Evolutionary conservation across 176 grass and related monocot genomes (phyloP).

Genomic region (Avena atlantica): DNA sequence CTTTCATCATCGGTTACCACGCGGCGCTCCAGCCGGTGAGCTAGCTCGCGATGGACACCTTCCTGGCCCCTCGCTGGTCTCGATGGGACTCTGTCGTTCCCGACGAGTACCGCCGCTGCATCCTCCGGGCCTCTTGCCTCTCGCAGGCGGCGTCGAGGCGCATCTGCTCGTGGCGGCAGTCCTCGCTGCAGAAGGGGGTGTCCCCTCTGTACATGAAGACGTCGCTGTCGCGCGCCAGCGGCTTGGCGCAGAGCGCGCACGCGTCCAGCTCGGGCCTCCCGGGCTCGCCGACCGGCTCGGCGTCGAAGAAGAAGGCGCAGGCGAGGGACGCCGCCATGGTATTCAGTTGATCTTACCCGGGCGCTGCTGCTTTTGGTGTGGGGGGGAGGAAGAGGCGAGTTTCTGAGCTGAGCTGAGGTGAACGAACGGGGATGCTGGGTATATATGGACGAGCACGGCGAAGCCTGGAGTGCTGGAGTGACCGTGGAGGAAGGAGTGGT

Average conservation of each 20-base stretch:
- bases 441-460: slow-evolving; percentile 24
- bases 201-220: slow-evolving; percentile 78
- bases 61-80: background rate
- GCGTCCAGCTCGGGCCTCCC: slow-evolving; percentile 37
- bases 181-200: slow-evolving; percentile 74
- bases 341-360: background rate
- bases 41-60: slow-evolving; percentile 11
- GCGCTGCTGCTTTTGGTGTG: background rate
- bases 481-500: background rate
- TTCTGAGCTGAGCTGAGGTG: background rate
- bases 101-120: background rate
- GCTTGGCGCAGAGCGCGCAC: slow-evolving; percentile 62
- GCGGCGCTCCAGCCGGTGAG: background rate
- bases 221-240: slow-evolving; percentile 54
- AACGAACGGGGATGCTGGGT: background rate
- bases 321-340: slow-evolving; percentile 32
- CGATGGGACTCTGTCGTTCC: background rate
- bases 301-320: slow-evolving; percentile 51
- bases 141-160: slow-evolving; percentile 35
- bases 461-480: too few species aligned
- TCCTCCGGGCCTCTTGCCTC: background rate
- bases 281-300: slow-evolving; percentile 22
- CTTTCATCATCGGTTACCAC: background rate
- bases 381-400: background rate
- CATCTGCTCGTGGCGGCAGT: slow-evolving; percentile 63